A percentile compares a stretch with the other conserved stretches of the same genome.
These are phyloP conservation scores for Russula abietina DNA, from an alignment of 768 basidiomycete genomes.

Conservation along the genomic window DNA sequence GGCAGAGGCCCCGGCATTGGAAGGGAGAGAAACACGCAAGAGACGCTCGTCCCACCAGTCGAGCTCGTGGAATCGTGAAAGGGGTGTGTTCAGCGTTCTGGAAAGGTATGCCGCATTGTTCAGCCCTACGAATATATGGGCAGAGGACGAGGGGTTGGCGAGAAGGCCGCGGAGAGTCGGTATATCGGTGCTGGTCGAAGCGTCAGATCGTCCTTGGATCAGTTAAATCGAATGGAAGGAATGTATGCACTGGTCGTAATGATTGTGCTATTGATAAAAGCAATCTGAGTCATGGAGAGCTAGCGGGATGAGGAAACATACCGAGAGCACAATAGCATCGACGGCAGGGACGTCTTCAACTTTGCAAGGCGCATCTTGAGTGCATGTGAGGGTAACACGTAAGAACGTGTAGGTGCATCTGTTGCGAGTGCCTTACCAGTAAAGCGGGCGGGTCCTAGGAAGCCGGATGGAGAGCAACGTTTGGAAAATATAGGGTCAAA, in stretches of 20 bases:
- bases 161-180: conserved; percentile 32
- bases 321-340: conserved; percentile 47
- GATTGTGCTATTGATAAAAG: conserved; percentile 31
- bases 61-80: conserved; percentile 36
- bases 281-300: neutral
- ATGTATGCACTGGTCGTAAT: conserved; percentile 34
- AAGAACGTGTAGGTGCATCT: neutral
- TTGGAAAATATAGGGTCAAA: conserved; percentile 37
- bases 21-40: conserved; percentile 30
- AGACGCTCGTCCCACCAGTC: conserved; percentile 46
- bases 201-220: neutral
- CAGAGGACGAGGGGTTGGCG: conserved; percentile 21
- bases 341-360: conserved; percentile 43
- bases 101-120: conserved; percentile 37
- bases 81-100: conserved; percentile 29
- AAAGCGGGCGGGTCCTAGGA: conserved; percentile 32
- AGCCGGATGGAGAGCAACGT: conserved; percentile 33
- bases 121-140: conserved; percentile 44
- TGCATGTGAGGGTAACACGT: neutral
- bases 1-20: neutral
- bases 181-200: conserved; percentile 31
- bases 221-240: neutral
- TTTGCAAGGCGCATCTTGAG: conserved; percentile 34
- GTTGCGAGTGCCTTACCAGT: conserved; percentile 29
- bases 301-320: conserved; percentile 26